These are phyloP conservation scores for Podaxis sp. DNA, from an alignment of 768 basidiomycete genomes.

Conservation along the genomic window DNA sequence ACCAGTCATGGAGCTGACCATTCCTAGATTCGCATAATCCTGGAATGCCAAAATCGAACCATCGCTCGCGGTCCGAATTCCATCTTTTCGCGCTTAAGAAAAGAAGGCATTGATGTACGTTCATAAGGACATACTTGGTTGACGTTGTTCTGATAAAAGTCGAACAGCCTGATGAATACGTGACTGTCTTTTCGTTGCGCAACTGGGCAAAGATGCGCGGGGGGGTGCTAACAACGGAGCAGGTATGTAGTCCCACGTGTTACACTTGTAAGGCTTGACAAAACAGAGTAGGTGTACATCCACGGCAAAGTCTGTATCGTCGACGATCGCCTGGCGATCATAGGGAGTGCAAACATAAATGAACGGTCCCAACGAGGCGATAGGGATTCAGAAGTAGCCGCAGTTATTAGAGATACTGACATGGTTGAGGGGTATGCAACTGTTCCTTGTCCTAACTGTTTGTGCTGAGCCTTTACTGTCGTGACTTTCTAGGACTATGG, in stretches of 20 bases:
- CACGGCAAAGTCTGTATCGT: conserved; percentile 89
- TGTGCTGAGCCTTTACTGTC: conserved; percentile 4
- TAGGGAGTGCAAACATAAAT: conserved; percentile 97
- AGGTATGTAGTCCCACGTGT: conserved; percentile 42
- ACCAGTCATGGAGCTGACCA: background rate
- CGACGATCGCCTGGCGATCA: conserved; percentile 92
- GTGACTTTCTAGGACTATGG: conserved; percentile 71
- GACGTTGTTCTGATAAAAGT: background rate
- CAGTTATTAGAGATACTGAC: conserved; percentile 93
- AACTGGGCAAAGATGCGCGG: conserved; percentile 92
- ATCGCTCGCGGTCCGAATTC: conserved; percentile 88
- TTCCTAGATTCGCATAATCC: conserved; percentile 81
- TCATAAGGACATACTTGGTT: conserved; percentile 5
- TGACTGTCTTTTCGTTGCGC: conserved; percentile 86
- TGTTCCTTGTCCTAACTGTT: background rate
- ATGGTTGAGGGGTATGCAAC: conserved; percentile 71
- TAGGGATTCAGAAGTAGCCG: conserved; percentile 93
- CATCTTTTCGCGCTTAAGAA: conserved; percentile 82
- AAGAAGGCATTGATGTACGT: conserved; percentile 86
- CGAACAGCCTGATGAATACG: conserved; percentile 84
- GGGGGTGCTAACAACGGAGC: conserved; percentile 84
- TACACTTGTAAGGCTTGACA: background rate
- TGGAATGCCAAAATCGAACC: conserved; percentile 93
- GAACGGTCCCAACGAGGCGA: conserved; percentile 95
- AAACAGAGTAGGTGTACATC: conserved; percentile 68